phyloP scores from a whole-genome alignment of 805 yeast species.

The Schwanniomyces sp. region DNA sequence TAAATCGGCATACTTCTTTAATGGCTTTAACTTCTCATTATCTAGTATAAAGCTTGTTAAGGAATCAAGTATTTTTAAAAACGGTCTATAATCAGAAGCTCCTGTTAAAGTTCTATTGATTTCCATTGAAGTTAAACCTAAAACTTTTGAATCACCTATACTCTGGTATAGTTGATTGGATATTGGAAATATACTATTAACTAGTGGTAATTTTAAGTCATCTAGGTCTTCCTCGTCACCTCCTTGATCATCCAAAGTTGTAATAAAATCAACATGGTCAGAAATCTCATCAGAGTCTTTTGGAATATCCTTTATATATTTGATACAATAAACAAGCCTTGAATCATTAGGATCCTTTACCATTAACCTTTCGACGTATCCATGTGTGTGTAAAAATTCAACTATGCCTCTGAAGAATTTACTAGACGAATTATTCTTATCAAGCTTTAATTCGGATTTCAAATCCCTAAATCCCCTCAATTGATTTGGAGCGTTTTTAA shows the following conservation, averaged over 20 bases:
- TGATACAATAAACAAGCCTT: conserved; percentile 35
- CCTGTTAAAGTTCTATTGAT: conserved; percentile 55
- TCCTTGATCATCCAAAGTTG: conserved; percentile 23
- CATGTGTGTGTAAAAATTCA: conserved; percentile 43
- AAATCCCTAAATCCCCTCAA: conserved; percentile 62
- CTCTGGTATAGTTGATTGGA: conserved; percentile 61
- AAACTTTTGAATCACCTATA: conserved; percentile 36
- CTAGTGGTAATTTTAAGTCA: conserved; percentile 20
- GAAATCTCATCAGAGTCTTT: conserved; percentile 44
- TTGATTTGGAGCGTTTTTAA: conserved; percentile 59
- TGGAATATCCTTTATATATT: conserved; percentile 47
- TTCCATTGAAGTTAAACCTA: conserved; percentile 64
- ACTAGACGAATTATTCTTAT: conserved; percentile 34
- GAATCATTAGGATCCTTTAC: conserved; percentile 39
- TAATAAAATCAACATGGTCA: conserved; percentile 34
- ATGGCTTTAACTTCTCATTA: conserved; percentile 21
- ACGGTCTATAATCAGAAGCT: conserved; percentile 48
- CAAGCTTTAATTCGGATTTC: conserved; percentile 56
- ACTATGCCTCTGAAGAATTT: conserved; percentile 52
- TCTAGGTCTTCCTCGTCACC: conserved; percentile 16
- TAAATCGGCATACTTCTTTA: conserved; percentile 25
- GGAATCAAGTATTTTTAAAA: conserved; percentile 50
- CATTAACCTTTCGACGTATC: conserved; percentile 49
- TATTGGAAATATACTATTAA: conserved; percentile 61
- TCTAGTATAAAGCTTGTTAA: conserved; percentile 41